Evolutionary conservation across 805 yeast species (phyloP).

Genomic region (Starmerella kuoi): DNA sequence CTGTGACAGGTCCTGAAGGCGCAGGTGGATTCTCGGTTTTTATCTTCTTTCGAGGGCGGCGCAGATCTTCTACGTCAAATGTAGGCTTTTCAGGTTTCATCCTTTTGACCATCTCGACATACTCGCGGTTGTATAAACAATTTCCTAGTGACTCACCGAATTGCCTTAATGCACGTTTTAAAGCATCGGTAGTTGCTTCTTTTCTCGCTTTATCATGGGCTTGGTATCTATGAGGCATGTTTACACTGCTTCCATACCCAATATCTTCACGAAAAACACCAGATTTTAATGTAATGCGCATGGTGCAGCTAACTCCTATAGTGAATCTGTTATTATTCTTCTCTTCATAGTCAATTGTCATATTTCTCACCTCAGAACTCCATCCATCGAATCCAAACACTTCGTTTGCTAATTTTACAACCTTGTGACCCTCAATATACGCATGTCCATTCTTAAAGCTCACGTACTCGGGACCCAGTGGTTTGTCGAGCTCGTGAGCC

Average conservation of each 20-base stretch:
- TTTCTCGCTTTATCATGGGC: constrained; percentile 70
- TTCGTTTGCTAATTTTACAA: constrained; percentile 57
- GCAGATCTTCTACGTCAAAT: constrained; percentile 18
- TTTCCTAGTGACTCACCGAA: constrained; percentile 67
- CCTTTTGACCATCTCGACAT: constrained; percentile 36
- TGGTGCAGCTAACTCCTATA: constrained; percentile 32
- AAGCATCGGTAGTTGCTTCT: constrained; percentile 66
- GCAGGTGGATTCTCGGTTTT: not conserved
- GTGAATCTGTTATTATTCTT: constrained; percentile 22
- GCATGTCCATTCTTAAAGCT: constrained; percentile 37
- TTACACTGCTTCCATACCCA: constrained; percentile 58
- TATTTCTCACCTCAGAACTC: constrained; percentile 48
- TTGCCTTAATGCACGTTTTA: constrained; percentile 65
- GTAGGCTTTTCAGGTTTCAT: constrained; percentile 23
- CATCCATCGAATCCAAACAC: constrained; percentile 73
- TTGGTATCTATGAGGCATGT: constrained; percentile 32
- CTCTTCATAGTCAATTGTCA: constrained; percentile 42
- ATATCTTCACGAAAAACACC: constrained; percentile 61
- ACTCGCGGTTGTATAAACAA: constrained; percentile 31
- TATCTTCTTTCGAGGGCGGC: constrained; percentile 18
- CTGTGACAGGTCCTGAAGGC: not conserved
- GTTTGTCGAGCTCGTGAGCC: constrained; percentile 18
- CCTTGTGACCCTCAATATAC: constrained; percentile 67
- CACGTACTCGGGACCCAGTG: constrained; percentile 30
- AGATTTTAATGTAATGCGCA: constrained; percentile 54